Evolutionary conservation across 306 rosid species (phyloP), one percentile per base, ranked within the genome.

Genomic region (Glycyrrhiza uralensis): DNA sequence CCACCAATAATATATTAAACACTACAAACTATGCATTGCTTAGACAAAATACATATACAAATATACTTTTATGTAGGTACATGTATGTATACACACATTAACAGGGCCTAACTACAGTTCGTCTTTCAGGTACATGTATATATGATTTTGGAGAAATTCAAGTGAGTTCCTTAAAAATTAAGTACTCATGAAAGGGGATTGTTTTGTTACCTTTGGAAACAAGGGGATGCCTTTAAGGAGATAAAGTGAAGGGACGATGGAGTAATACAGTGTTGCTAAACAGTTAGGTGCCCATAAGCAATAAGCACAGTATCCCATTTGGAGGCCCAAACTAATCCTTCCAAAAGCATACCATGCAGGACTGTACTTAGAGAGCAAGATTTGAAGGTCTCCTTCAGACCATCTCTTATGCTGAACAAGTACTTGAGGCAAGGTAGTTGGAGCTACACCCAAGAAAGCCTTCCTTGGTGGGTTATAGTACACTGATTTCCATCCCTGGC

Each of bases 351-450:
- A 64, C 90, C 86, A 80, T 0, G 71, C 88, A 30, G 92, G 92
- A 57, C 90, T 88, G 26, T 77, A 84, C 74, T 73, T 81, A 0
- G 98, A 85, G 57, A 90, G 30, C 61, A 88, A 11, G 62, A 93
- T 80, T 10, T 79, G 90, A 8, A 93, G 56, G 26, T 87, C 85
- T 2, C 98, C 98, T 83, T 88, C 93, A 7, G 93, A 86, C 97
- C 96, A 88, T 79, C 98, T 86, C 85, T 88, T 93, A 14, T 90
- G 93, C 23, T 93, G 97, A 42, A 85, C 84, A 13, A 90, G 87
- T 4, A 70, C 64, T 50, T 88, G 83, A 30, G 62, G 63, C 68
- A 93, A 64, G 6, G 93, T 67, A 39, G 80, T 80, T 50, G 92
- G 84, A 59, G 90, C 93, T 3, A 87, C 32, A 2, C 97, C 97